Evolutionary conservation across 495 filamentous ascomycete species (phyloP).

Genomic region (Daldinia caldariorum): DNA sequence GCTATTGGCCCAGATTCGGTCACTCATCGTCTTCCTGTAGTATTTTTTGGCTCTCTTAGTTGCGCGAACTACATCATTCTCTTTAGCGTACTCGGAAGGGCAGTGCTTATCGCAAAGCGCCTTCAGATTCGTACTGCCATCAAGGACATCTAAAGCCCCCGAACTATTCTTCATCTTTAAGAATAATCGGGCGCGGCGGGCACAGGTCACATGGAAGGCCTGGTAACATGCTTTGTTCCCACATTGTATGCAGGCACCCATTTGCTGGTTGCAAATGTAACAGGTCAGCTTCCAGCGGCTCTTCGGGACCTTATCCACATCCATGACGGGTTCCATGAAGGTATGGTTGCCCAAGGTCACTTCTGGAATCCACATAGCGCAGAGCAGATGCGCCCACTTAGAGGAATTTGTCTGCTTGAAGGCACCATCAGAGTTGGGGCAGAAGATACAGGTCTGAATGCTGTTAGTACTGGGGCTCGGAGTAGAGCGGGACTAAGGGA

Average conservation of each 20-base stretch:
- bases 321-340: slow-evolving; percentile 98
- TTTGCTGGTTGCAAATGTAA: slow-evolving; percentile 96
- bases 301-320: slow-evolving; percentile 95
- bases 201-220: slow-evolving; percentile 99
- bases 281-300: slow-evolving; percentile 92
- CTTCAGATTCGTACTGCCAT: slow-evolving; percentile 84
- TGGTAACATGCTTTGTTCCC: slow-evolving; percentile 96
- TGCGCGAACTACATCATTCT: slow-evolving; percentile 73
- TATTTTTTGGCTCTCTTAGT: slow-evolving; percentile 69
- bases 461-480: slow-evolving; percentile 17
- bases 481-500: slow-evolving; percentile 35
- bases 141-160: slow-evolving; percentile 78
- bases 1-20: slow-evolving; percentile 88
- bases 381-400: slow-evolving; percentile 96
- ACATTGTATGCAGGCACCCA: slow-evolving; percentile 98
- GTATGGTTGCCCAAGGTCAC: slow-evolving; percentile 94
- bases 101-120: slow-evolving; percentile 98
- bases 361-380: slow-evolving; percentile 98
- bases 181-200: slow-evolving; percentile 84
- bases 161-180: slow-evolving; percentile 96
- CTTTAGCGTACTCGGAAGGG: slow-evolving; percentile 85
- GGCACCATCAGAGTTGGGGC: slow-evolving; percentile 94
- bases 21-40: slow-evolving; percentile 86
- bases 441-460: slow-evolving; percentile 91
- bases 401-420: slow-evolving; percentile 98